Base-by-base conservation (phyloP, 805 yeast species). In the Saccharomycopsis sp. region DNA sequence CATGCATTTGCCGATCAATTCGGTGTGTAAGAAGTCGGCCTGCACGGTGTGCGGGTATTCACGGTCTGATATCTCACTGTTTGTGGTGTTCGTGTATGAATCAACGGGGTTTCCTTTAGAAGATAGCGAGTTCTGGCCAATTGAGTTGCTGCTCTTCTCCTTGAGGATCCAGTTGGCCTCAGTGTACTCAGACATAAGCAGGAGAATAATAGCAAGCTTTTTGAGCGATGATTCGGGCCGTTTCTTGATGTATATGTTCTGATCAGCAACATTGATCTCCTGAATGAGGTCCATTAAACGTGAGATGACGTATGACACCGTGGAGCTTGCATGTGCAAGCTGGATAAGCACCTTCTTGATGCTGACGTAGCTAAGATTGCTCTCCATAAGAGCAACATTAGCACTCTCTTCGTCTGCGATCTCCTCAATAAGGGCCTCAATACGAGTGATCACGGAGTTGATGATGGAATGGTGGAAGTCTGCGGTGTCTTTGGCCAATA, bases 101-200 rank as follows among this genome's bases (percentile, higher is more conserved):
- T n/a, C n/a, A n/a, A 23, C 20, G 17, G 50, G 20, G 9, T 47
- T 12, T 2, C 23, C 17, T 12, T 47, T 47, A 17, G 9, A 12
- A 47, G 2, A 17, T 12, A 9, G 9, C n/a, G 20, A 47, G n/a
- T 23, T 23, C 17, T 47, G 2, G 9, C 9, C n/a, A n/a, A n/a
- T n/a, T n/a, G n/a, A n/a, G n/a, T n/a, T n/a, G n/a, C n/a, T 35
- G 14, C 41, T 35, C 14, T 44, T 29, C 49, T 62, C 64, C 49
- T 62, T 62, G 3, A 53, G 23, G 19, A 55, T 29, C 64, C 64
- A 62, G 25, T 55, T 62, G 1, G 60, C 50, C 50, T 62, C 64
- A 2, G 60, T 57, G 53, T 54, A 59, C 25, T 59, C 64, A 7
- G 60, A 44, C 0, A 57, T 24, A 17, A 62, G 38, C 15, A 29